Conservation (phyloP, 306 rosid species). For the Dryas alaskensis region DNA sequence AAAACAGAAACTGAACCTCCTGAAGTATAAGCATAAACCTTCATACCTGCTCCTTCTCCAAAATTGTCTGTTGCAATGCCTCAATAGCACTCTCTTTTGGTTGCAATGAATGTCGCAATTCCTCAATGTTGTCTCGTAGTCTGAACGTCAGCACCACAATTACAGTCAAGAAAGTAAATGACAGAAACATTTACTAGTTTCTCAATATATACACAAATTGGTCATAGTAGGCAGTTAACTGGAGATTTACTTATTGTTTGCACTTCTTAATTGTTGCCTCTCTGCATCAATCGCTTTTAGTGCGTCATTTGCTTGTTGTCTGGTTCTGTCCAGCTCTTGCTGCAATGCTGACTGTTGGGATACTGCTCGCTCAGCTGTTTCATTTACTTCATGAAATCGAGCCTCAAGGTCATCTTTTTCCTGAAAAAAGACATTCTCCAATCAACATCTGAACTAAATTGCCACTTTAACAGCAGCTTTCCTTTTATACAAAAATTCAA, state of each 20-base stretch:
- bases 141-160: constrained; percentile 40
- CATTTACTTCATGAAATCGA: constrained; percentile 58
- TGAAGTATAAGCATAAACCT: constrained; percentile 21
- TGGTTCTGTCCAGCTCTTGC: constrained; percentile 90
- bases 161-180: constrained; percentile 21
- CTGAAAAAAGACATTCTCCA: constrained; percentile 46
- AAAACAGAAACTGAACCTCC: constrained; percentile 6
- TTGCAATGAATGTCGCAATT: constrained; percentile 67
- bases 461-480: constrained; percentile 7
- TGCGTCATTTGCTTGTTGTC: constrained; percentile 98
- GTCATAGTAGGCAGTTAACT: constrained; percentile 3
- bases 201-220: constrained; percentile 22
- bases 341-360: constrained; percentile 74
- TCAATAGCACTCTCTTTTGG: constrained; percentile 89
- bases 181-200: constrained; percentile 18
- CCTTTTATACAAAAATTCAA: neutral
- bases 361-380: constrained; percentile 74
- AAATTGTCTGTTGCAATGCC: constrained; percentile 69
- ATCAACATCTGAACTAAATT: constrained; percentile 31
- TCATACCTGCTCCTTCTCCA: constrained; percentile 90
- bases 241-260: constrained; percentile 80
- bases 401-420: constrained; percentile 96
- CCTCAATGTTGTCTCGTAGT: constrained; percentile 93
- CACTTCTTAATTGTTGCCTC: constrained; percentile 91
- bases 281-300: constrained; percentile 93